Evolutionary conservation across 805 yeast species (phyloP).

Genomic region (Kodamaea lidongshanica): DNA sequence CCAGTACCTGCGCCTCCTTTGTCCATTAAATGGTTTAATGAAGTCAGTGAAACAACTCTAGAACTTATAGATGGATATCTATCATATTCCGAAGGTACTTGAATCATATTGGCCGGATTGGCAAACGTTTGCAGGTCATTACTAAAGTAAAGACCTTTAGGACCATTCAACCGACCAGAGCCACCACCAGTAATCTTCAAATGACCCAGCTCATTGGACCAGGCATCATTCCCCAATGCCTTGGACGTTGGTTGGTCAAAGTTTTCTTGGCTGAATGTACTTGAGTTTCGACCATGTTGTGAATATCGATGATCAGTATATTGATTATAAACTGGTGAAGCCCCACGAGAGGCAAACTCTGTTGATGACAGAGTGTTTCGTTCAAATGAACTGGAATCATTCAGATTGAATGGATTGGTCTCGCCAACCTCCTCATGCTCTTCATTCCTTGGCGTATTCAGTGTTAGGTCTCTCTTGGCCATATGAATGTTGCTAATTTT

Average conservation of each 20-base stretch:
- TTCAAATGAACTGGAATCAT: conserved; percentile 9
- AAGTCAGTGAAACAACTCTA: conserved; percentile 48
- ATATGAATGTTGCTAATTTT: too few species aligned
- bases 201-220: conserved; percentile 10
- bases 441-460: conserved; percentile 16
- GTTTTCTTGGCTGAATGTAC: conserved; percentile 4
- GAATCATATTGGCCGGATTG: conserved; percentile 14
- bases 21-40: conserved; percentile 13
- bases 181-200: too few species aligned
- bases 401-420: conserved; percentile 11
- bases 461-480: conserved; percentile 30
- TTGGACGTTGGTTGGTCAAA: conserved; percentile 30
- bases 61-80: conserved; percentile 57
- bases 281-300: conserved; percentile 7
- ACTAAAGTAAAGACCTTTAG: too few species aligned
- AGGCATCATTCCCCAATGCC: conserved; percentile 22
- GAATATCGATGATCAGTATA: conserved; percentile 3
- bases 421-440: conserved; percentile 6
- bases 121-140: background rate
- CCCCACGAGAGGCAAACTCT: conserved; percentile 6
- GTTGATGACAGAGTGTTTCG: conserved; percentile 7
- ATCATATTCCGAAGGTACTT: conserved; percentile 55
- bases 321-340: conserved; percentile 2
- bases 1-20: conserved; percentile 8
- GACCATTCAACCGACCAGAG: too few species aligned